Evolutionary conservation across 352 stramenopile genomes (phyloP), one percentile per base, ranked within the genome.

Genomic region (Phytophthora parvispora): DNA sequence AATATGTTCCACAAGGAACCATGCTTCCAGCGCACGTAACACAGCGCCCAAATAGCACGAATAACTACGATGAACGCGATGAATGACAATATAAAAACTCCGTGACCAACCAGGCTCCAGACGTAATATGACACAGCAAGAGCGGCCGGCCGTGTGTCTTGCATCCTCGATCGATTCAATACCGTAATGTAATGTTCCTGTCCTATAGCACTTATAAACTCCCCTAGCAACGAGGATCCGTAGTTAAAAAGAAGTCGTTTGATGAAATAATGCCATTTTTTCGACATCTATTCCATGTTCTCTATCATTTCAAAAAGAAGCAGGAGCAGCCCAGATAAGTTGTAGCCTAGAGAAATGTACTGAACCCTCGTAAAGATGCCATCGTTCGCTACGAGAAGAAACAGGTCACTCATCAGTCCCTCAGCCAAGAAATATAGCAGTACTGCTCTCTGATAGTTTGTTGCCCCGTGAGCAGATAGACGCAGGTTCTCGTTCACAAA

Each of bases 241-340:
- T 66, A 60, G 38, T 28, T 45, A 34, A 74, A 74, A 0, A 69
- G n/a, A 15, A 62, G 9, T 24, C 67, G 52, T 32, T 62, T 66
- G 5, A 57, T 51, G 18, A 60, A 25, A 16, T 54, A 3, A 18
- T 32, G 32, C 15, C 20, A 36, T 6, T 10, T 43, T 20, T 57
- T 24, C 13, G 31, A 29, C 48, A 67, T 31, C 49, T 36, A 70
- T 0, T 22, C 16, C 29, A 36, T 63, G 0, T 50, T 62, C 31
- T 74, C 67, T n/a, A 74, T 12, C 16, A 74, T 66, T 31, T 70
- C 67, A 32, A 69, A 70, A 6, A 70, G 18, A 4, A 74, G 22
- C n/a, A 62, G 55, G 1, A 70, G 54, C 16, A 74, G 22, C 25
- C 60, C 65, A 25, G 67, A 70, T 9, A 74, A 28, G 31, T 74